Conservation (phyloP, 257 asterid species). For the Agastache rugosa region DNA sequence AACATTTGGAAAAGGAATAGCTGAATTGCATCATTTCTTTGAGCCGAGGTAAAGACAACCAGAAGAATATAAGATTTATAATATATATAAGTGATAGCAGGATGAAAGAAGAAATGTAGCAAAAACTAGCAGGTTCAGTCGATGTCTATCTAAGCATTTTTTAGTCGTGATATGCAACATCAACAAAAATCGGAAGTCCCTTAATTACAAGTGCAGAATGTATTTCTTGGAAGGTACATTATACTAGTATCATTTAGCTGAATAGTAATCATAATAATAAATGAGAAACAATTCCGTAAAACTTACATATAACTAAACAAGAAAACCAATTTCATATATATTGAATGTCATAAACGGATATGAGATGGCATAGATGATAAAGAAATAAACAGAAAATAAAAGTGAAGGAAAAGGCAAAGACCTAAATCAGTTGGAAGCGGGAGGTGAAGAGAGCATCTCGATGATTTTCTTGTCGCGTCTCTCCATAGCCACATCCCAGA, state of each 20-base stretch:
- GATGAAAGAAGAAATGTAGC: neutral
- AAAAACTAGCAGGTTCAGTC: neutral
- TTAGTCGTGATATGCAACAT: neutral
- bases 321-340: neutral
- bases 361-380: constrained; percentile 9
- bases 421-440: constrained; percentile 50
- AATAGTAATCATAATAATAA: neutral
- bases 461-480: constrained; percentile 83
- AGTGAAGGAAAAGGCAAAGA: constrained; percentile 19
- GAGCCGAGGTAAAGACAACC: neutral
- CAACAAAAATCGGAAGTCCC: constrained; percentile 9
- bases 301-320: neutral
- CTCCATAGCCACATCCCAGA: constrained; percentile 91
- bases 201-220: neutral
- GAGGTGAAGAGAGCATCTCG: constrained; percentile 63
- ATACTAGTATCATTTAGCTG: neutral
- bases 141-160: constrained; percentile 4
- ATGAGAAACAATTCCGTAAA: neutral
- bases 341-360: no score
- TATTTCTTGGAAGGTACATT: neutral
- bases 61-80: neutral
- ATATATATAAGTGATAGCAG: neutral
- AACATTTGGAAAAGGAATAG: neutral
- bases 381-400: neutral
- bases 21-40: constrained; percentile 2